phyloP scores from a whole-genome alignment of 169 alveolate genomes.

The Plasmodium inui region DNA sequence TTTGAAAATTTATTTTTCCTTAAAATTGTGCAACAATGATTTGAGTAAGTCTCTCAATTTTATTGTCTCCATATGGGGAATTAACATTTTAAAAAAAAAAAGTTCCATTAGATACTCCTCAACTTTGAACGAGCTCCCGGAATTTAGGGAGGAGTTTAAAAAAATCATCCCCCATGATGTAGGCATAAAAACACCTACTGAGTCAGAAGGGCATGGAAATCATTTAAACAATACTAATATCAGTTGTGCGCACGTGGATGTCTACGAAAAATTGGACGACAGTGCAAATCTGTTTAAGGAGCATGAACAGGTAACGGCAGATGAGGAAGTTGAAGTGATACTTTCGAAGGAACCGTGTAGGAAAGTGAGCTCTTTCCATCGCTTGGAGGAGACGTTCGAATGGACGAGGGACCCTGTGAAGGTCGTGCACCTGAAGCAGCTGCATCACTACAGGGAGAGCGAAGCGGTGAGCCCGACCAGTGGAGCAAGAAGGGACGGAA shows the following conservation, averaged over 20 bases:
- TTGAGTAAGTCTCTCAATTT: slow-evolving; percentile 28
- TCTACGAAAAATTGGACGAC: not conserved
- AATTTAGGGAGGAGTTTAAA: slow-evolving; percentile 15
- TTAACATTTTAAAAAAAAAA: slow-evolving; percentile 25
- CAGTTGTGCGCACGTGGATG: not conserved
- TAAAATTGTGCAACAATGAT: slow-evolving; percentile 64
- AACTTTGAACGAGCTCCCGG: not conserved
- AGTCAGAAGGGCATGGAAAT: not conserved
- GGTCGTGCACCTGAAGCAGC: not conserved
- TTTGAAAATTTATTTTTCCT: slow-evolving; percentile 35
- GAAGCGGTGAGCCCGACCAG: not conserved
- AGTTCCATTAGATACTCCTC: slow-evolving; percentile 13
- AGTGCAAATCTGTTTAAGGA: not conserved
- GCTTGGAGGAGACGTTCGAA: not conserved
- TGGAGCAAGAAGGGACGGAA: not conserved
- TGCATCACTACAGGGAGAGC: not conserved
- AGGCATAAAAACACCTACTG: not conserved
- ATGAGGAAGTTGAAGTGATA: not conserved
- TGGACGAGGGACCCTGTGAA: not conserved
- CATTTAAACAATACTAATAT: not conserved
- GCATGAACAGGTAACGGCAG: not conserved
- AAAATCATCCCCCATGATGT: not conserved
- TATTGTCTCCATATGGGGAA: slow-evolving; percentile 55
- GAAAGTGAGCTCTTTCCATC: not conserved
- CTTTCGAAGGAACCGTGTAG: not conserved